Conservation (phyloP, 495 filamentous ascomycete species). For the Podospora tetraspora region DNA sequence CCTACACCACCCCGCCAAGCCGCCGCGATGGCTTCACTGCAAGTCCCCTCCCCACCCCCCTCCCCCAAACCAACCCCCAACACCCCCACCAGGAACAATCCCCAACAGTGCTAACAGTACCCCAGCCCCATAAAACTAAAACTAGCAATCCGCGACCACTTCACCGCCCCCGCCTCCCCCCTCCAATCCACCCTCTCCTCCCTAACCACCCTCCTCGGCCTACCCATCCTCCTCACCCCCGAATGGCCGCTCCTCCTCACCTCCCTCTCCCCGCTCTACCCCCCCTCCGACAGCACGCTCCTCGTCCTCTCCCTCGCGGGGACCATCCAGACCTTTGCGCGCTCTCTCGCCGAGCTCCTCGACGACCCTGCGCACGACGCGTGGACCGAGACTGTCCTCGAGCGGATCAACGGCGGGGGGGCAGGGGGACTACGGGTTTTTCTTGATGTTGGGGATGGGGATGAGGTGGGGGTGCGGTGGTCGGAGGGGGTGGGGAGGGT, state of each 20-base stretch:
- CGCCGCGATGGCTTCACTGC: constrained; percentile 21
- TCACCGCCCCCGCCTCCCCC: constrained; percentile 24
- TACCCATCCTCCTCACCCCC: constrained; percentile 27
- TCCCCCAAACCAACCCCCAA: background rate
- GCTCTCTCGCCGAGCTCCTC: constrained; percentile 28
- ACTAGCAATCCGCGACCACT: constrained; percentile 35
- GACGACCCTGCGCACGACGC: constrained; percentile 28
- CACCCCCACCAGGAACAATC: background rate
- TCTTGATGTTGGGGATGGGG: constrained; percentile 25
- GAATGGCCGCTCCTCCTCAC: constrained; percentile 32
- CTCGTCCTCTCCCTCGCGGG: constrained; percentile 26
- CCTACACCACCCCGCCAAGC: background rate
- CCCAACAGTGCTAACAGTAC: no score
- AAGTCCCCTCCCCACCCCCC: background rate
- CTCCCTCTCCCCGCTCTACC: constrained; percentile 27
- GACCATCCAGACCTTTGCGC: constrained; percentile 25
- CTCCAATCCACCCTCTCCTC: constrained; percentile 20
- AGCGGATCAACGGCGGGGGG: constrained; percentile 10
- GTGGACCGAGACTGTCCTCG: constrained; percentile 31
- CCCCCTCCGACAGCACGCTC: constrained; percentile 23
- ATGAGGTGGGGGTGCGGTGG: constrained; percentile 10
- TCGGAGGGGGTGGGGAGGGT: background rate
- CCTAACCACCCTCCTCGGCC: constrained; percentile 28
- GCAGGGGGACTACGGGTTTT: constrained; percentile 21
- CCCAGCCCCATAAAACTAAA: constrained; percentile 33